phyloP scores from a whole-genome alignment of 371 early-diverging fungal genomes.

The Mucor mucedo region DNA sequence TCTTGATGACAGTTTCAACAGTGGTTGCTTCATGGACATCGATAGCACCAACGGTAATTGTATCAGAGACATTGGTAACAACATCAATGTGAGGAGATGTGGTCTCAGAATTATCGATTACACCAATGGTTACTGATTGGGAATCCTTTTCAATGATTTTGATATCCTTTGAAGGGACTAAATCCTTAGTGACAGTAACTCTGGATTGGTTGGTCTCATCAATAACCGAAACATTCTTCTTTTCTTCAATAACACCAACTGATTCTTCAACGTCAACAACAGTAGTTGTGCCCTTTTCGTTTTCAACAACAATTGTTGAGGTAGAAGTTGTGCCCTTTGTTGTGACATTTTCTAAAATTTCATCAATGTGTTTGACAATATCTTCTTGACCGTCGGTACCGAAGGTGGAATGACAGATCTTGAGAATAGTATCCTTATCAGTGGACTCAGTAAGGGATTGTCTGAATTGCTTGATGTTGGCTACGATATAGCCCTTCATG shows the following conservation, averaged over 20 bases:
- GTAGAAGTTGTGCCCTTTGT: not conserved
- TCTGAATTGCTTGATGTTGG: constrained; percentile 22
- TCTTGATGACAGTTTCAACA: not conserved
- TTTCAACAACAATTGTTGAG: constrained; percentile 7
- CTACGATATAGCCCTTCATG: constrained; percentile 27
- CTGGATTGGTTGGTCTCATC: too few species aligned
- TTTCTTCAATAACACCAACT: not conserved
- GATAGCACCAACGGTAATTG: not conserved
- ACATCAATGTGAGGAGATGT: not conserved
- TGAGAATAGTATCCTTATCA: constrained; percentile 18
- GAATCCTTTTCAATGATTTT: not conserved
- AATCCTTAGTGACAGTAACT: too few species aligned
- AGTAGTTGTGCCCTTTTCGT: not conserved
- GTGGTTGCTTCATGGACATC: not conserved
- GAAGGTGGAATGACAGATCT: constrained; percentile 27
- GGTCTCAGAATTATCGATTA: not conserved
- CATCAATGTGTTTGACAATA: constrained; percentile 22
- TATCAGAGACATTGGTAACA: constrained; percentile 6
- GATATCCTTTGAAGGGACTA: too few species aligned
- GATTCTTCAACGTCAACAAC: not conserved
- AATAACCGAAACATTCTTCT: not conserved
- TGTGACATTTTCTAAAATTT: constrained; percentile 11
- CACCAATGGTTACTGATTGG: not conserved
- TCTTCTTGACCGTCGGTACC: constrained; percentile 19
- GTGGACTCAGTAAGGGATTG: not conserved